Evolutionary conservation across 1,139 yeast species (phyloP).

Genomic region (Blastobotrys persicus): DNA sequence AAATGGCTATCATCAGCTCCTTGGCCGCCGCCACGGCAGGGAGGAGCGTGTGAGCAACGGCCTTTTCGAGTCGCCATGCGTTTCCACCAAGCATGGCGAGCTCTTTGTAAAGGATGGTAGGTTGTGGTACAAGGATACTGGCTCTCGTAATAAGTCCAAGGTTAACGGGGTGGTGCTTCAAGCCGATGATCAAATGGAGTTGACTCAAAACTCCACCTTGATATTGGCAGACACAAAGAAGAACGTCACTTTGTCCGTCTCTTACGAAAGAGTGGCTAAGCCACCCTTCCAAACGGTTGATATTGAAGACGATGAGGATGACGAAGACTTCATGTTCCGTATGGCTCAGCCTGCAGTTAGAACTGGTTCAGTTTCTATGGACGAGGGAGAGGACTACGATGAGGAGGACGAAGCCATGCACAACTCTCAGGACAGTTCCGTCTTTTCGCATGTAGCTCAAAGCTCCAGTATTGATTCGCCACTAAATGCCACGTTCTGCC

Average conservation of each 20-base stretch:
- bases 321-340: background rate
- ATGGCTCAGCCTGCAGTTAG: background rate
- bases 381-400: constrained; percentile 11
- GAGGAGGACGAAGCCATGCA: constrained; percentile 6
- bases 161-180: constrained; percentile 15
- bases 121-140: constrained; percentile 21
- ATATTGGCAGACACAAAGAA: constrained; percentile 2
- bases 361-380: background rate
- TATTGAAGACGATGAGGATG: background rate
- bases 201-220: background rate
- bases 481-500: background rate
- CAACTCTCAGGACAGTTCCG: background rate
- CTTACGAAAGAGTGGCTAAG: background rate
- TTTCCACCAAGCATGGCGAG: constrained; percentile 26
- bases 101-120: constrained; percentile 16
- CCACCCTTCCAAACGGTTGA: background rate
- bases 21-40: constrained; percentile 16
- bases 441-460: background rate
- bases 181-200: background rate
- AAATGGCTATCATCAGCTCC: background rate
- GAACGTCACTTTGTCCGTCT: background rate
- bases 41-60: constrained; percentile 18
- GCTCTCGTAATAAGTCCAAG: constrained; percentile 24
- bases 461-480: constrained; percentile 6
- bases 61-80: constrained; percentile 20